Conservation (phyloP, 805 yeast species). For the Starmerella davenportii region DNA sequence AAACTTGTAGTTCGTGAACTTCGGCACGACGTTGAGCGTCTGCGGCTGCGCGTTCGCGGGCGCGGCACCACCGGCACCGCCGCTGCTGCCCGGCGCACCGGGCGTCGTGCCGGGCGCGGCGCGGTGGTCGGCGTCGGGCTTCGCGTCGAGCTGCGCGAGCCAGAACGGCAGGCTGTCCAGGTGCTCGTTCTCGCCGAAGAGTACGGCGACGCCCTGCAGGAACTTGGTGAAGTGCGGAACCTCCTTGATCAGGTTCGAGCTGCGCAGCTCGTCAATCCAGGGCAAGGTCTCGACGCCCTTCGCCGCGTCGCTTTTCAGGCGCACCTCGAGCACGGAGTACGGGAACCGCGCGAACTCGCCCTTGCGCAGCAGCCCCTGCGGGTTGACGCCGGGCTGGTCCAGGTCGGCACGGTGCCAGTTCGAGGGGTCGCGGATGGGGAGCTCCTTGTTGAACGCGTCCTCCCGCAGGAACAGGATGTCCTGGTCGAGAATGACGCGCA, state of each 20-base stretch:
- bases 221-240: constrained; percentile 87
- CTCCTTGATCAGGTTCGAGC: constrained; percentile 72
- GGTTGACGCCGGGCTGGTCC: constrained; percentile 48
- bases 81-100: neutral
- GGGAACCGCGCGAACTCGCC: constrained; percentile 80
- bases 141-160: constrained; percentile 66
- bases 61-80: neutral
- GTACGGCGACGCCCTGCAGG: constrained; percentile 77
- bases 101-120: constrained; percentile 33
- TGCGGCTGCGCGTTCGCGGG: neutral
- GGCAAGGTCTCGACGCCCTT: constrained; percentile 22
- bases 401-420: constrained; percentile 88
- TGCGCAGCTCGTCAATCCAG: constrained; percentile 79
- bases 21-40: neutral
- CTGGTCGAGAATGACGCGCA: constrained; percentile 77
- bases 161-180: constrained; percentile 84
- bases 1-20: constrained; percentile 8
- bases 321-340: constrained; percentile 60
- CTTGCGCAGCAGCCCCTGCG: constrained; percentile 60
- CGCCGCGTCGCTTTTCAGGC: constrained; percentile 31
- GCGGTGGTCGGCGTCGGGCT: neutral
- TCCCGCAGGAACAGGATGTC: constrained; percentile 78
- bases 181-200: constrained; percentile 78
- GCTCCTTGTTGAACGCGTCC: constrained; percentile 63
- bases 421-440: constrained; percentile 77